Percentiles rank a stretch among this genome's conserved stretches.
These are phyloP conservation scores for Coniella vitis DNA, from an alignment of 2,329 filamentous ascomycete genomes.

Conservation along the genomic window DNA sequence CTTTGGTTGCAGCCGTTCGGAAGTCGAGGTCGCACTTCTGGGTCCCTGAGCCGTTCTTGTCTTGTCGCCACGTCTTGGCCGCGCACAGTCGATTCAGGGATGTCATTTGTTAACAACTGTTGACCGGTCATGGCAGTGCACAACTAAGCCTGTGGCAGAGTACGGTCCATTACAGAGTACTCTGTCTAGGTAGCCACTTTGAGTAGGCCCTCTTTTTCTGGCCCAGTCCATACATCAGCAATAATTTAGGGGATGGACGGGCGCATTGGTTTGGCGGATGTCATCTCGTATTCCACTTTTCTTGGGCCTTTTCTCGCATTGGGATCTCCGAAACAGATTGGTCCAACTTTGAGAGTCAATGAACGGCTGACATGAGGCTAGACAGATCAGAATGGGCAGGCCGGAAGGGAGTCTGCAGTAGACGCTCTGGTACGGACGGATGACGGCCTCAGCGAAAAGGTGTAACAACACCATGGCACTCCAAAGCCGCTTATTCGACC, in stretches of 20 bases:
- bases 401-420: background rate
- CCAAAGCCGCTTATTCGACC: background rate
- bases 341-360: constrained; percentile 2
- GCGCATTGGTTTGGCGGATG: background rate
- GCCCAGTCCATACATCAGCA: background rate
- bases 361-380: background rate
- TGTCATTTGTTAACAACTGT: too few relatives aligned
- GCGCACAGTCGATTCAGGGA: too few relatives aligned
- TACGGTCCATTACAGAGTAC: too few relatives aligned
- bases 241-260: background rate
- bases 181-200: too few relatives aligned
- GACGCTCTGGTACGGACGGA: background rate
- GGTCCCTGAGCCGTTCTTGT: background rate
- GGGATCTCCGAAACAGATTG: constrained; percentile 10
- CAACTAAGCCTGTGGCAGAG: too few relatives aligned
- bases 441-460: background rate
- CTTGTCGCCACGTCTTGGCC: background rate
- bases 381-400: background rate
- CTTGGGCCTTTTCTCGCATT: background rate
- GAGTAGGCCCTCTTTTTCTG: background rate
- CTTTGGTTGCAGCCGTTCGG: background rate
- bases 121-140: too few relatives aligned
- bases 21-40: background rate
- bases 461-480: background rate
- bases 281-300: constrained; percentile 10